Base-by-base conservation (phyloP, 225 moss, liverwort and hornwort species). In the Bryoerythrophyllum caledonicum region DNA sequence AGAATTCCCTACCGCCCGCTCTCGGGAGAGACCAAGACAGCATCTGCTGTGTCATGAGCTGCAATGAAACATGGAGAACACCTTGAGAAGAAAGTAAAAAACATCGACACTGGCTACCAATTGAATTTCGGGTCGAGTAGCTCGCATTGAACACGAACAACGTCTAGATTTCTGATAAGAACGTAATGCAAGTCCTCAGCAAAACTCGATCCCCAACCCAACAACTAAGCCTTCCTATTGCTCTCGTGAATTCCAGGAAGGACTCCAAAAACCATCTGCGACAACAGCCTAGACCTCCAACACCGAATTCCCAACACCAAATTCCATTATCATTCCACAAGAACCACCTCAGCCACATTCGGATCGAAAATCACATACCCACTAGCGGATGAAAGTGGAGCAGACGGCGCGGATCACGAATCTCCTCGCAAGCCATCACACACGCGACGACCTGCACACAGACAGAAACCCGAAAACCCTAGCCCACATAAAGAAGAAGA, bases 391-490 rank as follows among this genome's bases (percentile, higher is more conserved):
- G 58, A 24, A 80, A 43, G 64, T 12, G 63, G 57, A 71, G 68
- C 25, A 38, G 80, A 58, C 21, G 53, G 26, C 54, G 54, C 54
- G 68, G 72, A 72, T 65, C 51, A 44, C 32, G n/a, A 56, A 41
- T 2, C n/a, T 62, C 72, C 67, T 57, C 58, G 72, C 83, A 77
- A 71, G 82, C 82, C 79, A 83, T 83, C 75, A 61, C 54, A 25
- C 55, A 64, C 34, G 40, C 27, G 70, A n/a, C n/a, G 65, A 53
- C 74, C 78, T 82, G 78, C 52, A 35, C 20, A 44, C 48, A 63
- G 48, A 32, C 32, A 32, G n/a, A 24, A 83, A 79, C 79, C 79
- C 79, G 72, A 79, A 76, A 25, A 57, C 57, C 54, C 54, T 55
- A 55, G n/a, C 54, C 54, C 54, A 54, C n/a, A 21, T 48, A 10